Evolutionary conservation across 805 yeast species (phyloP).

Genomic region (Schwanniomyces polymorphus): DNA sequence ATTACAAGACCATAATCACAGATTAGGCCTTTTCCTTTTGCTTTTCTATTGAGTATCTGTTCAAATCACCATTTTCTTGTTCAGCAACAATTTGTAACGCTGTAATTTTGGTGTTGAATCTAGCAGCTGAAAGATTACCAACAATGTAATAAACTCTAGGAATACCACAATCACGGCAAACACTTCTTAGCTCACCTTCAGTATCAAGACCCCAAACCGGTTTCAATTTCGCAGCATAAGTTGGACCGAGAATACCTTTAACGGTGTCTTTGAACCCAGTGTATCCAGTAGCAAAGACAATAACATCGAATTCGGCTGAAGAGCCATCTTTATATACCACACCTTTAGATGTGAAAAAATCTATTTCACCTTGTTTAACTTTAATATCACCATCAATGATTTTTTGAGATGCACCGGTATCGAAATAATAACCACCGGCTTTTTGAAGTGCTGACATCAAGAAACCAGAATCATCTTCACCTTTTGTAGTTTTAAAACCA

Average conservation of each 20-base stretch:
- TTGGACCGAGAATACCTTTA: constrained; percentile 32
- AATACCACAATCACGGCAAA: constrained; percentile 39
- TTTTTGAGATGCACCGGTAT: constrained; percentile 41
- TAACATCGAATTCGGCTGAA: constrained; percentile 28
- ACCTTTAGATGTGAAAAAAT: constrained; percentile 32
- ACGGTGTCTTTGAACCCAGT: constrained; percentile 42
- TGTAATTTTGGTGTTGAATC: constrained; percentile 37
- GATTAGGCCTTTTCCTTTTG: neutral
- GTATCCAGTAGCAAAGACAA: constrained; percentile 48
- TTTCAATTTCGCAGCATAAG: constrained; percentile 30
- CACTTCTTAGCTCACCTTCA: constrained; percentile 41
- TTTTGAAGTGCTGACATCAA: constrained; percentile 36
- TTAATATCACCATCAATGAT: constrained; percentile 40
- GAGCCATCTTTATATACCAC: constrained; percentile 43
- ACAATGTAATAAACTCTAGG: constrained; percentile 41
- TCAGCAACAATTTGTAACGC: constrained; percentile 41
- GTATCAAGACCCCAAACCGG: constrained; percentile 44
- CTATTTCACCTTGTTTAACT: constrained; percentile 34
- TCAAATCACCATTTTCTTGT: constrained; percentile 1
- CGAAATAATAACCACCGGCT: constrained; percentile 48
- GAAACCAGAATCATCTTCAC: constrained; percentile 43
- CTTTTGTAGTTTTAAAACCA: constrained; percentile 41
- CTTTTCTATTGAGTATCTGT: constrained; percentile 1
- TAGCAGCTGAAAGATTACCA: constrained; percentile 39
- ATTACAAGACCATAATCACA: constrained; percentile 1